Percentiles rank a stretch among this genome's conserved stretches.
Conservation (phyloP, 176 grass and related monocot genomes). For the Oryza coarctata region DNA sequence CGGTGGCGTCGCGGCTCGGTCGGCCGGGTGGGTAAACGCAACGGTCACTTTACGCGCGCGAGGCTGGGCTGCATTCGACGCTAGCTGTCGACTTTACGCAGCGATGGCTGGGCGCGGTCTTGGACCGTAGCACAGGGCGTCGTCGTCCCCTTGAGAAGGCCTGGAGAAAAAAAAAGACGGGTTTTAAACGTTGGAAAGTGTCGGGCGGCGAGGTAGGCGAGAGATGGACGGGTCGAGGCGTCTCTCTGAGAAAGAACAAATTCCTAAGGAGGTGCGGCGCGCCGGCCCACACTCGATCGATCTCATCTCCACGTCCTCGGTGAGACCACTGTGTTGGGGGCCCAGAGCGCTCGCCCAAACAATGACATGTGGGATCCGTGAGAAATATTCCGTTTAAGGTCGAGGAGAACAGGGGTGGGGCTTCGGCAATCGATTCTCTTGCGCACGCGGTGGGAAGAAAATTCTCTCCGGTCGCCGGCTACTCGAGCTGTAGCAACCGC, state of each 20-base stretch:
- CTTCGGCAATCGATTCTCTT: not conserved
- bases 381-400: not conserved
- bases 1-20: too few relatives aligned
- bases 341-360: not conserved
- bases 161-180: not conserved
- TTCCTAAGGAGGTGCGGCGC: not conserved
- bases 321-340: not conserved
- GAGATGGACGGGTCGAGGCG: slow-evolving; percentile 35
- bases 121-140: slow-evolving; percentile 20
- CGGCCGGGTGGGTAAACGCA: not conserved
- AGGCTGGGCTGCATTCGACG: too few relatives aligned
- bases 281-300: not conserved
- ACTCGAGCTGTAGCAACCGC: too few relatives aligned
- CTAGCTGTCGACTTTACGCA: not conserved
- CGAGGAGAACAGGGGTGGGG: not conserved
- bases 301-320: not conserved
- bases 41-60: slow-evolving; percentile 26
- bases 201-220: slow-evolving; percentile 6
- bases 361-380: not conserved
- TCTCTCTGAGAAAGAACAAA: slow-evolving; percentile 23
- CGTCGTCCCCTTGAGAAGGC: not conserved
- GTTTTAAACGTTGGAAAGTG: slow-evolving; percentile 39
- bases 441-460: not conserved
- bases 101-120: not conserved
- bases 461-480: too few relatives aligned